Percentiles rank a stretch among this genome's conserved stretches.
These are phyloP conservation scores for Castanospermum australe DNA, from an alignment of 306 rosid species.

Conservation along the genomic window DNA sequence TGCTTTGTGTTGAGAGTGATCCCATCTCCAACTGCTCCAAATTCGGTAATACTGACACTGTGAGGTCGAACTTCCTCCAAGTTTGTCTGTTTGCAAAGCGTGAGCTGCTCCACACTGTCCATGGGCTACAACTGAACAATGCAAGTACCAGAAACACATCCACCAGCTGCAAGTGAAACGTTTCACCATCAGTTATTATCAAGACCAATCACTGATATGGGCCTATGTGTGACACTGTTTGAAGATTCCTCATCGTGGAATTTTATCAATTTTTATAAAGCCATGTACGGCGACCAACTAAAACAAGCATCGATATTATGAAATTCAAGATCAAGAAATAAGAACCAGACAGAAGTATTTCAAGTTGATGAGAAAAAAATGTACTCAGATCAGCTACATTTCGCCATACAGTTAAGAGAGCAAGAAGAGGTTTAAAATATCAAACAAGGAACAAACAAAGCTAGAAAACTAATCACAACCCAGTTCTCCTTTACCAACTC, in stretches of 20 bases:
- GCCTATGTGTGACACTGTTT: not conserved
- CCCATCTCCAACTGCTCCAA: conserved; percentile 83
- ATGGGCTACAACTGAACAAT: conserved; percentile 48
- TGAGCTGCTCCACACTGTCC: conserved; percentile 61
- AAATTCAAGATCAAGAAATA: not conserved
- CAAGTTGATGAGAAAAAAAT: conserved; percentile 4
- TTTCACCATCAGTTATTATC: conserved; percentile 16
- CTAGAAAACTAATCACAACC: not conserved
- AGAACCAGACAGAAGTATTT: not conserved
- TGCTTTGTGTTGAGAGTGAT: conserved; percentile 74
- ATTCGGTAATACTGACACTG: conserved; percentile 68
- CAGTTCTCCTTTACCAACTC: not conserved
- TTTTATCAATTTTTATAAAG: not conserved
- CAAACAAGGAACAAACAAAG: not conserved
- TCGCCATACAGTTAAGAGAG: not conserved
- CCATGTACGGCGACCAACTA: not conserved
- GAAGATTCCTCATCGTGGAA: not conserved
- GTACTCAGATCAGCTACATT: conserved; percentile 27
- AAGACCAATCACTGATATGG: not conserved
- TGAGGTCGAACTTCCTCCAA: conserved; percentile 57
- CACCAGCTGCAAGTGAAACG: conserved; percentile 48
- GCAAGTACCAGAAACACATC: conserved; percentile 57
- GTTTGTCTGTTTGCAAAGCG: conserved; percentile 42
- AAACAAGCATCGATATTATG: not conserved
- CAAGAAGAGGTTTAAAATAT: not conserved